Conservation (phyloP, 1,284 basidiomycete genomes). For the Paramarasmius palmivorus region DNA sequence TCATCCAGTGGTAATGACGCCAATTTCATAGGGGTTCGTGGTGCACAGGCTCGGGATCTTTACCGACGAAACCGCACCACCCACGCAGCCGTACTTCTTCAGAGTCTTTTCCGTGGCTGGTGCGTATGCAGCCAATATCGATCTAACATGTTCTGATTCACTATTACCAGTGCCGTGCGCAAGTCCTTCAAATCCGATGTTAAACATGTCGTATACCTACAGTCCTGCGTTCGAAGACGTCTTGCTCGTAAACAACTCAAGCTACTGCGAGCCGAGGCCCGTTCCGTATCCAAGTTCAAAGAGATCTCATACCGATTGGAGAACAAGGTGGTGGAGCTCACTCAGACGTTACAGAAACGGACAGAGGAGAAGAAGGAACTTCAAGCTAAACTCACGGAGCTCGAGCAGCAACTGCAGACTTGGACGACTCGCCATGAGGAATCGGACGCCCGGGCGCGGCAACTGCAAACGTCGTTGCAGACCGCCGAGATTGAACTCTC, state of each 20-base stretch:
- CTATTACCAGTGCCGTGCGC: conserved; percentile 61
- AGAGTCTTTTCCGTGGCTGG: conserved; percentile 88
- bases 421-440: conserved; percentile 93
- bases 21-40: conserved; percentile 68
- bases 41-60: conserved; percentile 70
- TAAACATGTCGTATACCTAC: conserved; percentile 80
- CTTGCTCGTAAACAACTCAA: conserved; percentile 87
- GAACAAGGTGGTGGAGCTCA: conserved; percentile 99
- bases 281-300: conserved; percentile 97
- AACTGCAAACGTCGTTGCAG: conserved; percentile 72
- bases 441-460: conserved; percentile 75
- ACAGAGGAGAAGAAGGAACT: conserved; percentile 92
- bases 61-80: conserved; percentile 64
- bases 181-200: conserved; percentile 67
- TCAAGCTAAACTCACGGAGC: conserved; percentile 68
- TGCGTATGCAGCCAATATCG: conserved; percentile 42
- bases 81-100: conserved; percentile 75
- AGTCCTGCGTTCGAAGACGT: conserved; percentile 91
- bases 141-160: conserved; percentile 10
- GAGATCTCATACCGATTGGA: conserved; percentile 98
- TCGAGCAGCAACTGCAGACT: conserved; percentile 84
- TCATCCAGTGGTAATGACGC: no score
- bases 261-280: conserved; percentile 85
- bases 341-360: conserved; percentile 91
- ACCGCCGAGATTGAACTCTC: conserved; percentile 74